Conservation (phyloP, 495 filamentous ascomycete species). For the Talaromyces thailandensis region DNA sequence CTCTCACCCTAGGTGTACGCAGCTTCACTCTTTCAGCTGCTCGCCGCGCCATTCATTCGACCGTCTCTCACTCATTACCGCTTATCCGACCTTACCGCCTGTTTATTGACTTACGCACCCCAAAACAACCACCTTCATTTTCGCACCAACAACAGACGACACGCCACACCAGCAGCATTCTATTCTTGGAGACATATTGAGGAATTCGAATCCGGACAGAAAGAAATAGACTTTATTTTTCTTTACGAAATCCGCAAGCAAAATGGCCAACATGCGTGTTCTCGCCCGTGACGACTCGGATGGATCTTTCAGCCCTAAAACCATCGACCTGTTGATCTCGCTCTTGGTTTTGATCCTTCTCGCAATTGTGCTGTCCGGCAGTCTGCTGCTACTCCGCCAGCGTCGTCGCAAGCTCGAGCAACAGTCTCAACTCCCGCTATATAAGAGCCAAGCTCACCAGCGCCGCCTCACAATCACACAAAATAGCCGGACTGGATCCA, state of each 20-base stretch:
- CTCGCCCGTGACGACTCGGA: constrained; percentile 43
- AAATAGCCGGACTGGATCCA: constrained; percentile 49
- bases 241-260: background rate
- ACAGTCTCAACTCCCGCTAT: constrained; percentile 48
- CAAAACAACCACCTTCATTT: background rate
- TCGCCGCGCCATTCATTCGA: constrained; percentile 46
- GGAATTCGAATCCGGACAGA: background rate
- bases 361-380: constrained; percentile 53
- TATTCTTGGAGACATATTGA: background rate
- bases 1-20: constrained; percentile 44
- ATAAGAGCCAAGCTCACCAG: constrained; percentile 43
- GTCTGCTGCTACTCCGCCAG: constrained; percentile 63
- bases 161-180: background rate
- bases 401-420: constrained; percentile 41
- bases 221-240: background rate
- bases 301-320: constrained; percentile 39
- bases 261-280: constrained; percentile 35
- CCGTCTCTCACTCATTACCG: constrained; percentile 10
- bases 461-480: constrained; percentile 61
- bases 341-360: constrained; percentile 69
- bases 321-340: constrained; percentile 67
- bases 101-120: background rate
- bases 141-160: background rate
- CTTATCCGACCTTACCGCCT: background rate
- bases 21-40: constrained; percentile 84